Conservation (phyloP, 1,139 yeast species). For the Sugiyamaella japonica region DNA sequence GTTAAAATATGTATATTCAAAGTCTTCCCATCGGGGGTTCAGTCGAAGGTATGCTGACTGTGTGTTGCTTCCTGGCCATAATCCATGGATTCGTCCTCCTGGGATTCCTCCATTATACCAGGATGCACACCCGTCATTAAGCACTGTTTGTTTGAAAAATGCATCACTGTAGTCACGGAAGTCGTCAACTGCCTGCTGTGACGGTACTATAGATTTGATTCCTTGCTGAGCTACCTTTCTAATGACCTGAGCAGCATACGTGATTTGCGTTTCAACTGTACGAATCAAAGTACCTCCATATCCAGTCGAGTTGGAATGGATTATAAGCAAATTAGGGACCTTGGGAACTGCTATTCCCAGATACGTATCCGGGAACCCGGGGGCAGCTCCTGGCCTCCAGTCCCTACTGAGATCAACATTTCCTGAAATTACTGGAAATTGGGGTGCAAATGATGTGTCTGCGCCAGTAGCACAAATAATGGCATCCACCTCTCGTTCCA, state of each 20-base stretch:
- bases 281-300: conserved; percentile 30
- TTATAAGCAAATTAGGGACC: conserved; percentile 32
- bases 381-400: conserved; percentile 17
- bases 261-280: conserved; percentile 26
- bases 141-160: conserved; percentile 27
- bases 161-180: conserved; percentile 24
- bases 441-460: conserved; percentile 28
- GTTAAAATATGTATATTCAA: conserved; percentile 24
- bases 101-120: conserved; percentile 30
- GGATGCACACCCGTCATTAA: conserved; percentile 26
- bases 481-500: conserved; percentile 28
- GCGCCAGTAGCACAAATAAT: conserved; percentile 33
- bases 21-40: conserved; percentile 35
- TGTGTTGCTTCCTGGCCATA: conserved; percentile 34
- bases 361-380: conserved; percentile 26
- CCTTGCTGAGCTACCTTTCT: conserved; percentile 28
- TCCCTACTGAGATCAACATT: conserved; percentile 24
- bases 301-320: conserved; percentile 27
- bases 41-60: conserved; percentile 24
- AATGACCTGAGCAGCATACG: conserved; percentile 29
- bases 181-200: conserved; percentile 25
- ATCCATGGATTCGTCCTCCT: conserved; percentile 25
- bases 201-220: conserved; percentile 28
- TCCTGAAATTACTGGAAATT: conserved; percentile 29
- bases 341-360: conserved; percentile 31